Conservation (phyloP, 2,329 filamentous ascomycete species). For the Scytalidium sp. region DNA sequence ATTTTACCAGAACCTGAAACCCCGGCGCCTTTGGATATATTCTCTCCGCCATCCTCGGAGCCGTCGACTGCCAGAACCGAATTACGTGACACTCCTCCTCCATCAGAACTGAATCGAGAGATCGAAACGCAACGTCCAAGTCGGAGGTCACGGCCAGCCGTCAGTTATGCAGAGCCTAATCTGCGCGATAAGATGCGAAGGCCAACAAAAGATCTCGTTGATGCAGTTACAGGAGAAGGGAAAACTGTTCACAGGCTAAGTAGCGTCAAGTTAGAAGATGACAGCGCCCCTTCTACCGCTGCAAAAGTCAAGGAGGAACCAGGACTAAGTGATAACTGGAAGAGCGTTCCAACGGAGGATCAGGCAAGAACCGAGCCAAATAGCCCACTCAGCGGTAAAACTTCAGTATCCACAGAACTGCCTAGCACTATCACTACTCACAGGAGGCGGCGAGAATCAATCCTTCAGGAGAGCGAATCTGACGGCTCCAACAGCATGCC, state of each 20-base stretch:
- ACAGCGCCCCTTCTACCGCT: constrained; percentile 3
- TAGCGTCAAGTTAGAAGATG: constrained; percentile 19
- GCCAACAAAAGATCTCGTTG: constrained; percentile 71
- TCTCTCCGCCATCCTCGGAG: constrained; percentile 48
- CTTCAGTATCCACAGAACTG: constrained; percentile 7
- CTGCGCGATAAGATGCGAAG: constrained; percentile 80
- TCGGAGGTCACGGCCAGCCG: constrained; percentile 61
- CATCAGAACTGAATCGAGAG: constrained; percentile 50
- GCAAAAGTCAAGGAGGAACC: constrained; percentile 24
- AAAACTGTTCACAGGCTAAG: constrained; percentile 34
- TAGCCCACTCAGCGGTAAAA: constrained; percentile 27
- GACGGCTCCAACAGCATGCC: constrained; percentile 15
- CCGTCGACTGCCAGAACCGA: constrained; percentile 28
- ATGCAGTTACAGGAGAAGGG: constrained; percentile 67
- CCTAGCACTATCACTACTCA: constrained; percentile 26
- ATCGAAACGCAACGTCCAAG: constrained; percentile 62
- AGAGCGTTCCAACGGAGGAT: constrained; percentile 21
- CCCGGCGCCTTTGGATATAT: constrained; percentile 37
- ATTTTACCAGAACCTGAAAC: constrained; percentile 29
- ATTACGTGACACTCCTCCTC: constrained; percentile 56
- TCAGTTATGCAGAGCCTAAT: constrained; percentile 83
- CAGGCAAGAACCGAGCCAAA: constrained; percentile 19
- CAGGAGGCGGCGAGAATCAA: constrained; percentile 27
- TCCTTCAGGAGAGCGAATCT: constrained; percentile 20
- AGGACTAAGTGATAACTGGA: constrained; percentile 27